Conservation (phyloP, 2,329 filamentous ascomycete species). For the Atkinsonella hypoxylon region DNA sequence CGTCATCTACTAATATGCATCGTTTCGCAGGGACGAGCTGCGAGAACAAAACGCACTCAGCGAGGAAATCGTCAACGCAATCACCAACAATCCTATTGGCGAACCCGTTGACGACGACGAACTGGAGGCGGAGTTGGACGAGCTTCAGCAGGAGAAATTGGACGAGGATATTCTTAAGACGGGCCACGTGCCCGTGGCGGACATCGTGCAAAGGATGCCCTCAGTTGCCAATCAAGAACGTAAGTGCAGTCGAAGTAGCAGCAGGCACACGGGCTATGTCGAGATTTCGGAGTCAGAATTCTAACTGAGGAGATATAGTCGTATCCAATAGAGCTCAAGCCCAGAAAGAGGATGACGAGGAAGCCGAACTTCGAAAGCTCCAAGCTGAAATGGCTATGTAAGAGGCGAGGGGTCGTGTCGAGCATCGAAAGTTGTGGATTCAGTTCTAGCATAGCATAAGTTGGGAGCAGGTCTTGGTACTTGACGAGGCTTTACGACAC, state of each 20-base stretch:
- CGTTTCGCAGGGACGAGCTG: slow-evolving; percentile 59
- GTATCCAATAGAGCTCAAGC: slow-evolving; percentile 27
- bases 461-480: not conserved
- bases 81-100: slow-evolving; percentile 57
- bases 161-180: slow-evolving; percentile 91
- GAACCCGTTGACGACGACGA: slow-evolving; percentile 75
- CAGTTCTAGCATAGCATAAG: slow-evolving; percentile 8
- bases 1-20: not conserved
- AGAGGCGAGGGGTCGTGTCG: slow-evolving; percentile 11
- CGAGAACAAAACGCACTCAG: slow-evolving; percentile 86
- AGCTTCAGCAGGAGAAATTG: slow-evolving; percentile 81
- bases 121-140: slow-evolving; percentile 72
- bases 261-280: not conserved
- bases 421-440: not conserved
- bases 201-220: slow-evolving; percentile 67
- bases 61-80: slow-evolving; percentile 82
- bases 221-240: slow-evolving; percentile 61
- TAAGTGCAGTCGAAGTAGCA: slow-evolving; percentile 37
- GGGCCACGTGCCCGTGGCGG: slow-evolving; percentile 69
- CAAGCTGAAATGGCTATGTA: slow-evolving; percentile 97
- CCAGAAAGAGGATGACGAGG: slow-evolving; percentile 80
- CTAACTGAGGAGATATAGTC: slow-evolving; percentile 14
- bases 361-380: slow-evolving; percentile 83
- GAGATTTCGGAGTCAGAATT: not conserved
- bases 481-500: not conserved